Percentiles rank a stretch among this genome's conserved stretches.
Conservation (phyloP, 106 monocot genomes). For the Platanthera zijinensis region DNA sequence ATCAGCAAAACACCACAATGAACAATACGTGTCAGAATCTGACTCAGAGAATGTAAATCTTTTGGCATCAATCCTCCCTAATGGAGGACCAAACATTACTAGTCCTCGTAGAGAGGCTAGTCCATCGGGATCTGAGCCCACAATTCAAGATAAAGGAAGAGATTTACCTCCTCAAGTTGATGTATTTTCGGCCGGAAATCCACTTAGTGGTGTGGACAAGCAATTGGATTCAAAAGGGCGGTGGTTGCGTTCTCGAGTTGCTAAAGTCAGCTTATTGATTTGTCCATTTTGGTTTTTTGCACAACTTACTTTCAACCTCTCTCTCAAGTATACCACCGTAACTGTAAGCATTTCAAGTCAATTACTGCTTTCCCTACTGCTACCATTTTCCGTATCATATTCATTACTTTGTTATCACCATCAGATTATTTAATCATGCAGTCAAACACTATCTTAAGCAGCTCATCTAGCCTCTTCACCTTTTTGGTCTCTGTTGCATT, state of each 20-base stretch:
- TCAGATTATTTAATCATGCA: slow-evolving; percentile 29
- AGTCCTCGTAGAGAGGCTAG: slow-evolving; percentile 9
- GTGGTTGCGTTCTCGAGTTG: slow-evolving; percentile 64
- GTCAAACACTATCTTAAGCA: slow-evolving; percentile 97
- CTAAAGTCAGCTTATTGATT: slow-evolving; percentile 75
- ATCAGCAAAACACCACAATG: slow-evolving; percentile 16
- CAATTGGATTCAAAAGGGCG: slow-evolving; percentile 41
- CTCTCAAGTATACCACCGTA: slow-evolving; percentile 91
- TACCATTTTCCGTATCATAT: neutral
- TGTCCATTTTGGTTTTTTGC: slow-evolving; percentile 97
- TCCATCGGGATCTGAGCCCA: neutral
- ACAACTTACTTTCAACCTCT: slow-evolving; percentile 89
- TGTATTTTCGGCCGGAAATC: neutral
- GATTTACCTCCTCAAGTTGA: slow-evolving; percentile 6
- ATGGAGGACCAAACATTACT: neutral
- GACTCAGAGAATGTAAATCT: slow-evolving; percentile 44
- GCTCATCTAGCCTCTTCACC: slow-evolving; percentile 90
- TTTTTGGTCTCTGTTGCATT: slow-evolving; percentile 70
- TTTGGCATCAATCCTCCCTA: slow-evolving; percentile 18
- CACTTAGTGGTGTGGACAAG: neutral
- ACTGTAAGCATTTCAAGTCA: slow-evolving; percentile 38
- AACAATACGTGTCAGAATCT: slow-evolving; percentile 4
- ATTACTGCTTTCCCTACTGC: neutral
- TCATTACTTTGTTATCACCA: neutral
- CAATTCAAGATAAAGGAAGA: slow-evolving; percentile 1